Evolutionary conservation across 257 asterid genomes (phyloP).

Genomic region (Cynanchum wilfordii): DNA sequence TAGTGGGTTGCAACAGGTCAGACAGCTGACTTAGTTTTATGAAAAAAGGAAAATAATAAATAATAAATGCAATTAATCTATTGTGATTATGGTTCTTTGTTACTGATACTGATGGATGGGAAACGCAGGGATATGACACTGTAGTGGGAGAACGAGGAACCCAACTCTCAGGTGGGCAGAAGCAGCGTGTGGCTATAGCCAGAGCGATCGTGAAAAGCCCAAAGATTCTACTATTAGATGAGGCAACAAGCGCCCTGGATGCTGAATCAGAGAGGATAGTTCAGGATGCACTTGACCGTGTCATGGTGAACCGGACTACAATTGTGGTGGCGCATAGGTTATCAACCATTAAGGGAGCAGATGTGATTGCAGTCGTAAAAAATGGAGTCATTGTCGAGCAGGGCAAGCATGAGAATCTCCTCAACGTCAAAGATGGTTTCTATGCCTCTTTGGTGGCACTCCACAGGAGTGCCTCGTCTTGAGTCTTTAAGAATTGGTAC

Average conservation of each 20-base stretch:
- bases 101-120: neutral
- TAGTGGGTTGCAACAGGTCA: constrained; percentile 53
- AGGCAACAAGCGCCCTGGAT: constrained; percentile 83
- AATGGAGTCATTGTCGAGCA: constrained; percentile 74
- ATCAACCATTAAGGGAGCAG: constrained; percentile 74
- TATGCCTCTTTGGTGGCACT: constrained; percentile 70
- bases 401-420: constrained; percentile 63
- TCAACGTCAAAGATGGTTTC: constrained; percentile 56
- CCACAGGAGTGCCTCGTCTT: constrained; percentile 37
- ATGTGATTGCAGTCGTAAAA: constrained; percentile 73
- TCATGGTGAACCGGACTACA: constrained; percentile 70
- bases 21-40: neutral
- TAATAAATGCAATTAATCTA: neutral
- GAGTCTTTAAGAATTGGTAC: neutral
- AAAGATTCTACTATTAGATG: constrained; percentile 65
- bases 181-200: constrained; percentile 89
- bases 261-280: constrained; percentile 80
- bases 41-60: no score
- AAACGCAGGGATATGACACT: constrained; percentile 68
- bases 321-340: constrained; percentile 81
- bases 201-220: constrained; percentile 76
- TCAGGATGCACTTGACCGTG: constrained; percentile 75
- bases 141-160: constrained; percentile 77
- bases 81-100: neutral
- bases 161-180: constrained; percentile 83